Conservation (phyloP, 2,329 filamentous ascomycete genomes). For the Coleophoma cylindrospora region DNA sequence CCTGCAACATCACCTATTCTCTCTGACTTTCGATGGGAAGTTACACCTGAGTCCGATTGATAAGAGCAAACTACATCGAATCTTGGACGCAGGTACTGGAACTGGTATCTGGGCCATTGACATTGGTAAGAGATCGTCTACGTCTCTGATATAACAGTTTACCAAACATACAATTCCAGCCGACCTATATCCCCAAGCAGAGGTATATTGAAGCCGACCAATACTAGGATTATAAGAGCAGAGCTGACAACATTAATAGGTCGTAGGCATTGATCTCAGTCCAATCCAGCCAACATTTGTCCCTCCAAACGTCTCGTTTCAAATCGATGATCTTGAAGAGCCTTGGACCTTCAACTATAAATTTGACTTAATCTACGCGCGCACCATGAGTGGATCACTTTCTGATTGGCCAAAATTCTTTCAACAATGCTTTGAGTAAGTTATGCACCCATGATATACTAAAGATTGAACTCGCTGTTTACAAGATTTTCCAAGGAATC, state of each 20-base stretch:
- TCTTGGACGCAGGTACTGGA: slow-evolving; percentile 9
- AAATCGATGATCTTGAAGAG: slow-evolving; percentile 53
- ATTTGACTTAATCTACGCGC: slow-evolving; percentile 54
- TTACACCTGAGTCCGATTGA: slow-evolving; percentile 23
- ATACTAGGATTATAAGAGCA: too few relatives aligned
- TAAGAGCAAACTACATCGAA: slow-evolving; percentile 11
- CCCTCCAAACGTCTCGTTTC: slow-evolving; percentile 49
- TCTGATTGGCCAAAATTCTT: slow-evolving; percentile 5
- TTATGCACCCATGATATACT: too few relatives aligned
- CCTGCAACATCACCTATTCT: slow-evolving; percentile 31
- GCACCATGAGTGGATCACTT: slow-evolving; percentile 23
- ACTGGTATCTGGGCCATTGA: slow-evolving; percentile 8
- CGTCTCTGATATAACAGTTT: too few relatives aligned
- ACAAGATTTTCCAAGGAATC: neutral
- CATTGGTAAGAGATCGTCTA: slow-evolving; percentile 13
- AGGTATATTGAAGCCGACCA: too few relatives aligned
- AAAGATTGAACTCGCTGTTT: too few relatives aligned
- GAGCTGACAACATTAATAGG: slow-evolving; percentile 5
- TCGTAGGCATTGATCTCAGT: slow-evolving; percentile 31
- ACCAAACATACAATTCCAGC: too few relatives aligned
- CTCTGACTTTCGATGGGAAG: slow-evolving; percentile 26
- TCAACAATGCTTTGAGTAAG: slow-evolving; percentile 1
- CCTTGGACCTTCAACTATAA: slow-evolving; percentile 48
- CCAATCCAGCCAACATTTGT: slow-evolving; percentile 37
- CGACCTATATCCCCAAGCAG: too few relatives aligned